Base-by-base conservation (phyloP, 768 basidiomycete species). In the Strobilomyces echinocephalus region DNA sequence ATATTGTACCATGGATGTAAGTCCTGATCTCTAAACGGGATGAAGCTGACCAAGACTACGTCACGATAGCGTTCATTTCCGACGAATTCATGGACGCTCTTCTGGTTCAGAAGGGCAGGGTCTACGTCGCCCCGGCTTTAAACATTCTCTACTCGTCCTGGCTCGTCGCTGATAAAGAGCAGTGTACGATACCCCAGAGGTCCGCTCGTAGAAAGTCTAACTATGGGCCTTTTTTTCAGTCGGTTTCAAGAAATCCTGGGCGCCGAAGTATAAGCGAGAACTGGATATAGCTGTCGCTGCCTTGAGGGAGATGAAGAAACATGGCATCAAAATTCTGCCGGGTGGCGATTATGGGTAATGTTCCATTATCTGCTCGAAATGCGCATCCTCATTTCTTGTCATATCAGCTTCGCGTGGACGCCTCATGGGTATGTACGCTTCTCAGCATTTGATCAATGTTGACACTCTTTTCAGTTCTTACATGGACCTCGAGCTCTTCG, bases 341-440 rank as follows among this genome's bases (percentile, higher is more conserved):
- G 72, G 72, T 0, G 72, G 71, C 21, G 72, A 73, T 50, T 73
- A 73, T 39, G 72, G 72, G 69, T 69, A 58, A 55, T 4, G 5
- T 26, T 43, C 33, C 8, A 8, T n/a, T 5, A 20, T 46, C 24
- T 28, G n/a, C 40, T 44, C 35, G 21, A 47, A 33, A 12, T 5
- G 26, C 1, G 14, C 33, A 20, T 16, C 16, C 44, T 59, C 3
- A 59, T 24, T 10, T 55, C 3, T 20, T 11, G 15, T 47, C 24
- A 16, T 20, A 34, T 45, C n/a, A 67, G 56, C 8, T 64, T 67
- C n/a, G 62, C 58, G 3, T 60, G 70, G 69, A 71, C 69, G 2
- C 70, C 68, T 0, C 69, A 69, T 39, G 70, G 72, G 66, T 66
- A 56, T 7, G 26, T 53, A 36, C 0, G 0, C 2, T 9, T 10